These are phyloP conservation scores for Aspergillus tamarii DNA, from an alignment of 2,329 filamentous ascomycete species.

Conservation along the genomic window DNA sequence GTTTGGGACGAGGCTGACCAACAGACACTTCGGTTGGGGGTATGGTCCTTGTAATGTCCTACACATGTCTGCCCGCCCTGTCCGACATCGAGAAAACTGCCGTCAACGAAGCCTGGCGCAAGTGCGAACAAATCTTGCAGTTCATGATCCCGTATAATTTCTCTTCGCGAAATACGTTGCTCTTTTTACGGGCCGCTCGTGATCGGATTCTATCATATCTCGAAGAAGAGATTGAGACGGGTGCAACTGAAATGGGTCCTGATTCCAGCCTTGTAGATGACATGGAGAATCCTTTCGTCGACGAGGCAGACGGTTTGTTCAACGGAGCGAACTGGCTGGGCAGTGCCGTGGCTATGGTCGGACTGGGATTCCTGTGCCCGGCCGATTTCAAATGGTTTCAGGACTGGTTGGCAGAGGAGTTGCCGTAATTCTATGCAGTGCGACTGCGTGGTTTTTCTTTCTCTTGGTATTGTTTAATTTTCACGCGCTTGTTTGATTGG, in stretches of 20 bases:
- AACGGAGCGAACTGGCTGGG: not conserved
- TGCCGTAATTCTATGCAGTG: not conserved
- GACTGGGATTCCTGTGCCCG: slow-evolving; percentile 1
- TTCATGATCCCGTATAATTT: slow-evolving; percentile 33
- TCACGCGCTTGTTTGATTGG: not conserved
- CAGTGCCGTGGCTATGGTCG: slow-evolving; percentile 2
- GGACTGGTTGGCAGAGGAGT: not conserved
- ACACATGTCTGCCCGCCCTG: slow-evolving; percentile 26
- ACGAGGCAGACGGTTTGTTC: not conserved
- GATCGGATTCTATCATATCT: slow-evolving; percentile 5
- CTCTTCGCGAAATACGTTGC: slow-evolving; percentile 34
- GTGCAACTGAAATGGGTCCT: not conserved
- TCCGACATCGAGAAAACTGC: slow-evolving; percentile 21
- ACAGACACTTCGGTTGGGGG: slow-evolving; percentile 36
- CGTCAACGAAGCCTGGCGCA: slow-evolving; percentile 30
- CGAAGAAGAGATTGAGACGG: not conserved
- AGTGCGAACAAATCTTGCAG: slow-evolving; percentile 31
- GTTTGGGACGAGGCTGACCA: not conserved
- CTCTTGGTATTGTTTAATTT: not conserved
- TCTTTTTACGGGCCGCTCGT: slow-evolving; percentile 28
- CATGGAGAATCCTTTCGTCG: not conserved
- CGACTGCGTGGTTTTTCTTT: not conserved
- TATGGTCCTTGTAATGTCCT: slow-evolving; percentile 37
- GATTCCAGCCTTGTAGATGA: not conserved
- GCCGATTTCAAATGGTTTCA: slow-evolving; percentile 6